Conservation (phyloP, 2,329 filamentous ascomycete species). For the Phaeoacremonium minimum region DNA sequence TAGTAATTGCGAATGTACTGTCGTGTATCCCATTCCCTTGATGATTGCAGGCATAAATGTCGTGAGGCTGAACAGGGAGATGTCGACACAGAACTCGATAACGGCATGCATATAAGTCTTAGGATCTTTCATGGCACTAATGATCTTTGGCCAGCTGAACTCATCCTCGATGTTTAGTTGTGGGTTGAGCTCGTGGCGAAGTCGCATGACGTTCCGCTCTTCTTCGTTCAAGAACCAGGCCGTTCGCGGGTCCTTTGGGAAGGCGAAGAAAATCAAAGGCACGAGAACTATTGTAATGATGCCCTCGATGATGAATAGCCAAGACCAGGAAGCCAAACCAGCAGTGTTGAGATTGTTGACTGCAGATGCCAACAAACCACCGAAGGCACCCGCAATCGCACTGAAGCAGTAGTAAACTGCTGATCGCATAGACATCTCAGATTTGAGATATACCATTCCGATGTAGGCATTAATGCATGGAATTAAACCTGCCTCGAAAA, state of each 20-base stretch:
- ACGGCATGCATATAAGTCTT: background rate
- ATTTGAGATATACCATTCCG: slow-evolving; percentile 27
- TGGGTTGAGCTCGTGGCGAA: background rate
- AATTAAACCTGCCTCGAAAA: slow-evolving; percentile 24
- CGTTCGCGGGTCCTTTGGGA: background rate
- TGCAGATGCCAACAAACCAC: slow-evolving; percentile 25
- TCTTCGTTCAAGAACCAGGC: background rate
- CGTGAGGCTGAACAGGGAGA: slow-evolving; percentile 27
- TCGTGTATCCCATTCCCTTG: slow-evolving; percentile 23
- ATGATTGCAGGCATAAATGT: slow-evolving; percentile 30
- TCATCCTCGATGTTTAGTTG: background rate
- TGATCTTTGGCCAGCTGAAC: background rate
- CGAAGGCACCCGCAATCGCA: slow-evolving; percentile 24
- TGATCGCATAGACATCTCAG: slow-evolving; percentile 20
- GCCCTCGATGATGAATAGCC: slow-evolving; percentile 29
- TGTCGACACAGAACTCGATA: slow-evolving; percentile 22
- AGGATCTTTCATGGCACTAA: background rate
- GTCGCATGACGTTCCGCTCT: background rate
- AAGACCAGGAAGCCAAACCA: slow-evolving; percentile 26
- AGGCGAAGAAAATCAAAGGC: background rate
- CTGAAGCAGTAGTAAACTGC: slow-evolving; percentile 25
- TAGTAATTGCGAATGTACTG: background rate
- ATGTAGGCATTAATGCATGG: slow-evolving; percentile 27
- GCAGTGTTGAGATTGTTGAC: slow-evolving; percentile 18
- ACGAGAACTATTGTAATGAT: slow-evolving; percentile 23